These are phyloP conservation scores for California macrophylla DNA, from an alignment of 441 rosid genomes.

Conservation along the genomic window DNA sequence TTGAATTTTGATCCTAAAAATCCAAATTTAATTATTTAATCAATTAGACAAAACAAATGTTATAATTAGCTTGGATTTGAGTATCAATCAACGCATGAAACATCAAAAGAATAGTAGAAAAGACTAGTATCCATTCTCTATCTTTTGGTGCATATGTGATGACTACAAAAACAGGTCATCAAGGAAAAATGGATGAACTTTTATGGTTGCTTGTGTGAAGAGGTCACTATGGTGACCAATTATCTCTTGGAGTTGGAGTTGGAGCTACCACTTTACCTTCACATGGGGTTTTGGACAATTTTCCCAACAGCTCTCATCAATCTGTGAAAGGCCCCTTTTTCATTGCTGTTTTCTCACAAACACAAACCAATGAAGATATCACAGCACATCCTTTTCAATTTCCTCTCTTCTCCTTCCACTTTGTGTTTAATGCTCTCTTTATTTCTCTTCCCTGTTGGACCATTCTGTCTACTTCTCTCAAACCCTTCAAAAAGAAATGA, in stretches of 20 bases:
- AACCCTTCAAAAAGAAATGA: neutral
- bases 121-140: neutral
- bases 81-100: neutral
- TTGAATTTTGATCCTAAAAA: too few relatives aligned
- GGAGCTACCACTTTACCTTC: neutral
- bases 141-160: neutral
- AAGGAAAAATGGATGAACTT: neutral
- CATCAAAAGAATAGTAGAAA: neutral
- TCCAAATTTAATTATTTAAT: too few relatives aligned
- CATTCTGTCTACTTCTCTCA: neutral
- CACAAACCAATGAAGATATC: neutral
- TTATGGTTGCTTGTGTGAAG: neutral
- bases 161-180: neutral
- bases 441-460: neutral
- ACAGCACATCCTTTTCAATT: neutral
- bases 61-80: too few relatives aligned
- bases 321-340: neutral
- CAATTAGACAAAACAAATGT: too few relatives aligned
- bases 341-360: neutral
- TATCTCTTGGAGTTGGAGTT: neutral
- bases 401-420: neutral
- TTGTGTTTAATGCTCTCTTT: neutral
- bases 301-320: slow-evolving; percentile 6
- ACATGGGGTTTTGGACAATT: neutral
- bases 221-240: neutral